Evolutionary conservation across 352 stramenopile genomes (phyloP).

Genomic region (Pythium utonaiense): DNA sequence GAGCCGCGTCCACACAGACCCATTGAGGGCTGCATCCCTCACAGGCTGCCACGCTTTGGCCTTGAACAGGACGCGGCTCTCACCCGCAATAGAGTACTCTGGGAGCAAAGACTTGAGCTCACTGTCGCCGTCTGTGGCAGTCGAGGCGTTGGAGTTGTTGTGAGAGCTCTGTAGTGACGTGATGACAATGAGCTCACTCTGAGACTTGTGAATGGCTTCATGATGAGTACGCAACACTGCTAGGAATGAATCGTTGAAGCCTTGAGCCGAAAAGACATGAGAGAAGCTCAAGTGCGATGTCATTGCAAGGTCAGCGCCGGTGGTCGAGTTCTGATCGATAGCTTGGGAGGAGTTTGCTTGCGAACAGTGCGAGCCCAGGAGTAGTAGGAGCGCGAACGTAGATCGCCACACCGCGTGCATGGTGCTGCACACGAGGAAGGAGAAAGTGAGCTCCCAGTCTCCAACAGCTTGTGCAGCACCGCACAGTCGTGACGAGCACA

Average conservation of each 20-base stretch:
- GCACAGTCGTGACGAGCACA: background rate
- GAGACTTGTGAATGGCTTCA: background rate
- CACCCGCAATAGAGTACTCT: slow-evolving; percentile 6
- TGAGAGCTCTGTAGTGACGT: slow-evolving; percentile 2
- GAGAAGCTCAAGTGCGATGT: slow-evolving; percentile 15
- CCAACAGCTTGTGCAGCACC: background rate
- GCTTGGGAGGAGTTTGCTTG: background rate
- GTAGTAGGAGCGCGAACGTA: background rate
- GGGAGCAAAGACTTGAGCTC: background rate
- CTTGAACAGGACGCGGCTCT: slow-evolving; percentile 10
- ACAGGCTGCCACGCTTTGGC: slow-evolving; percentile 16
- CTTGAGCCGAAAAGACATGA: slow-evolving; percentile 7
- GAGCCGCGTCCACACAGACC: slow-evolving; percentile 17
- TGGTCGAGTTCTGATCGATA: background rate
- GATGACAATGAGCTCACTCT: slow-evolving; percentile 13
- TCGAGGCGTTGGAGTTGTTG: background rate
- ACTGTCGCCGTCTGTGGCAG: background rate
- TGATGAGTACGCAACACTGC: background rate
- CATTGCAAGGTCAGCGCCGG: background rate
- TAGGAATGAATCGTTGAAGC: background rate
- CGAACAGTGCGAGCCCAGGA: background rate
- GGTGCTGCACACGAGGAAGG: background rate
- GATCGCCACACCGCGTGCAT: background rate
- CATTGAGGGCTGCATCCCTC: background rate
- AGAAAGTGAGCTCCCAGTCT: background rate